A percentile compares a stretch with the other conserved stretches of the same genome.
These are phyloP conservation scores for Aspergillus hancockii DNA, from an alignment of 495 filamentous ascomycete species.

Conservation along the genomic window DNA sequence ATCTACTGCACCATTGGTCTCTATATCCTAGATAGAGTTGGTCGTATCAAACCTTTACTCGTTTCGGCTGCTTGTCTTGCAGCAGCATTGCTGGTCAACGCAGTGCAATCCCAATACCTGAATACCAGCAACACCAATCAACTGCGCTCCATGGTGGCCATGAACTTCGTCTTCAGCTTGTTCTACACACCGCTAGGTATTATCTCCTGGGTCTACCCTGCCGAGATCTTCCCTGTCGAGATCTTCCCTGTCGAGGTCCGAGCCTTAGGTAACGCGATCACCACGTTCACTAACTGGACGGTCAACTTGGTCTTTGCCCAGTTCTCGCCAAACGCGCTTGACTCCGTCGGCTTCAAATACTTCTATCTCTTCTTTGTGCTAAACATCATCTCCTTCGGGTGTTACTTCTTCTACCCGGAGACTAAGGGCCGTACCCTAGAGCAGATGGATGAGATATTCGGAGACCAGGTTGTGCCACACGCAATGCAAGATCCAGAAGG, in stretches of 20 bases:
- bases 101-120: constrained; percentile 17
- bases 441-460: constrained; percentile 56
- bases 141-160: constrained; percentile 21
- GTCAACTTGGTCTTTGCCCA: constrained; percentile 55
- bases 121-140: constrained; percentile 15
- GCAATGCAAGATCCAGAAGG: constrained; percentile 18
- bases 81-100: constrained; percentile 18
- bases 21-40: constrained; percentile 16
- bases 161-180: constrained; percentile 25
- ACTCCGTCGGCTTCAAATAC: constrained; percentile 46
- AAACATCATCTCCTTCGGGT: constrained; percentile 41
- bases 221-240: constrained; percentile 57
- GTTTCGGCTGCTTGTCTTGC: constrained; percentile 12
- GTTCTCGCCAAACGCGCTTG: constrained; percentile 50
- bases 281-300: constrained; percentile 53
- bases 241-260: constrained; percentile 52
- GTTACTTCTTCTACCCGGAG: constrained; percentile 51
- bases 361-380: constrained; percentile 52
- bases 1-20: constrained; percentile 27
- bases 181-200: constrained; percentile 36
- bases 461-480: constrained; percentile 29
- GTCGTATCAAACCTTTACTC: constrained; percentile 19
- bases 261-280: constrained; percentile 49
- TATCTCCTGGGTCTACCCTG: constrained; percentile 56
- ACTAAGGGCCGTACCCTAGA: constrained; percentile 52